Base-by-base conservation (phyloP, 257 asterid species). In the Misopates orontium region DNA sequence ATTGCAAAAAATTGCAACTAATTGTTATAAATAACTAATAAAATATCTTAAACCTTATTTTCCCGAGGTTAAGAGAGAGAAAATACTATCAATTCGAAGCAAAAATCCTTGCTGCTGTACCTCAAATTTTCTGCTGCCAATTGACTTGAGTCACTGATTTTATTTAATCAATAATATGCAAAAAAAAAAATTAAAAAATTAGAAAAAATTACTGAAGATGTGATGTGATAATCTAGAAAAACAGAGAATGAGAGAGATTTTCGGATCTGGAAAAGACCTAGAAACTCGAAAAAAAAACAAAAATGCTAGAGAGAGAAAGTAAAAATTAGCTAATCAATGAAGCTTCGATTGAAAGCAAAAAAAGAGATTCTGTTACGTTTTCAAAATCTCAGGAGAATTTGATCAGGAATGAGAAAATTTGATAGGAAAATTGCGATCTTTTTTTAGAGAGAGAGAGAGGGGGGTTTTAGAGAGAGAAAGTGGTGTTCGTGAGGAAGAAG, bases 251-350 rank as follows among this genome's bases (percentile, higher is more conserved):
- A 50, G 80, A 76, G 86, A 68, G 42, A 74, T 67, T 75, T 73
- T 69, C 83, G 85, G 88, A 78, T 86, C 90, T 78, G 80, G 51
- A 59, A 22, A 31, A 67, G 41, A 31, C 80, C 81, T 63, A 61
- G 28, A 60, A 78, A 68, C 66, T 79, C 84, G 83, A 71, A 54
- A n/a, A n/a, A n/a, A n/a, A n/a, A n/a, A n/a, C n/a, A n/a, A n/a
- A n/a, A n/a, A n/a, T n/a, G n/a, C n/a, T n/a, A n/a, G n/a, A n/a
- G n/a, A n/a, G n/a, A n/a, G n/a, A n/a, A n/a, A n/a, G n/a, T n/a
- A n/a, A n/a, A n/a, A n/a, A n/a, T n/a, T n/a, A n/a, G n/a, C 36
- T 28, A 28, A 28, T 28, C 6, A 28, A 2, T 2, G 36, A 28
- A 28, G 6, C 36, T 28, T n/a, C n/a, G n/a, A n/a, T 28, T 2